phyloP scores from a whole-genome alignment of 1,139 yeast species.

The Sugiyamaella novakii region DNA sequence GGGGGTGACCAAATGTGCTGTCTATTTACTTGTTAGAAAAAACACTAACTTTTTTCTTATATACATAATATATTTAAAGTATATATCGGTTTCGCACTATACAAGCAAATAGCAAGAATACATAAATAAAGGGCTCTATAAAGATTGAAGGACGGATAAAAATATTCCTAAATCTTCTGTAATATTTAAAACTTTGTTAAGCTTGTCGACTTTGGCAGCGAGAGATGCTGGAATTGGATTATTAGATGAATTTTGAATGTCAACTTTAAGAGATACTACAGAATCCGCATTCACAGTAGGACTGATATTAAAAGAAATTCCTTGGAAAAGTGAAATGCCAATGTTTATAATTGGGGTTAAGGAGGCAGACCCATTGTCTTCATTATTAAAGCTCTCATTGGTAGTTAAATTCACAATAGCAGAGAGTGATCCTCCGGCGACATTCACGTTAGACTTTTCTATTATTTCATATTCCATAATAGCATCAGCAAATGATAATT shows the following conservation, averaged over 20 bases:
- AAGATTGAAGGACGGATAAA: slow-evolving; percentile 8
- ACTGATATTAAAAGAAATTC: slow-evolving; percentile 11
- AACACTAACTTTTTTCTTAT: too few relatives aligned
- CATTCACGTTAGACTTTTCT: slow-evolving; percentile 3
- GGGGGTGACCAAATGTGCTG: too few relatives aligned
- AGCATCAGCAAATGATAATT: slow-evolving; percentile 31
- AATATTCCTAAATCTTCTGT: slow-evolving; percentile 17
- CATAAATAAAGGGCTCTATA: slow-evolving; percentile 6
- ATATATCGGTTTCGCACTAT: too few relatives aligned
- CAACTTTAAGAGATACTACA: not conserved
- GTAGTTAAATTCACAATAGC: slow-evolving; percentile 14
- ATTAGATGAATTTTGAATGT: not conserved
- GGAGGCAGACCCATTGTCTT: not conserved
- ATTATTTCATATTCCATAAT: slow-evolving; percentile 27
- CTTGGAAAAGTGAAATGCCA: slow-evolving; percentile 6
- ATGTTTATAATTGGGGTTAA: slow-evolving; percentile 3
- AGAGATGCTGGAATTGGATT: not conserved
- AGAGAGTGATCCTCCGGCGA: not conserved
- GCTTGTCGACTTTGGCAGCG: not conserved
- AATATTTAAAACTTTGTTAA: slow-evolving; percentile 6
- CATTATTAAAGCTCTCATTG: not conserved
- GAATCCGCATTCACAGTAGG: not conserved
- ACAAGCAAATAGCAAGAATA: too few relatives aligned
- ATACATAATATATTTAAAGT: too few relatives aligned
- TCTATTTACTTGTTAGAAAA: too few relatives aligned